Evolutionary conservation across 495 filamentous ascomycete species (phyloP).

Genomic region (Aspergillus olivimuriae): DNA sequence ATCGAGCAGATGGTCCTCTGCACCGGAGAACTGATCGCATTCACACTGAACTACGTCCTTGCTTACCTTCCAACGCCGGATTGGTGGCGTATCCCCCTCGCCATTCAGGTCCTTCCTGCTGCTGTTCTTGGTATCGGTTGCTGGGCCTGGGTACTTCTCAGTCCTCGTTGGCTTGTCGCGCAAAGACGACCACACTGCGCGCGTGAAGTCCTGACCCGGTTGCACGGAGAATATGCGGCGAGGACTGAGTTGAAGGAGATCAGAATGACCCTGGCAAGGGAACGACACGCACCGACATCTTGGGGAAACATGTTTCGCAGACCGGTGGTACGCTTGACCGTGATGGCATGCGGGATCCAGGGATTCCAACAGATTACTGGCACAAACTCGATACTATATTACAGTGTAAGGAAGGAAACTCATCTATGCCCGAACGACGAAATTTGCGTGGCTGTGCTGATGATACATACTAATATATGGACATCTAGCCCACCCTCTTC

Average conservation of each 20-base stretch:
- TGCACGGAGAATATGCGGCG: constrained; percentile 50
- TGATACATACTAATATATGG: neutral
- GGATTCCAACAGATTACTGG: constrained; percentile 36
- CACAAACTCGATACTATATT: constrained; percentile 30
- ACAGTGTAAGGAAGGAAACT: no score
- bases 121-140: constrained; percentile 56
- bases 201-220: constrained; percentile 53
- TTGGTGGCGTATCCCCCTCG: constrained; percentile 60
- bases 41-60: constrained; percentile 65
- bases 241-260: constrained; percentile 75
- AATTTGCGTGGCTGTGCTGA: no score
- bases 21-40: constrained; percentile 70
- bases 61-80: constrained; percentile 45
- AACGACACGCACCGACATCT: constrained; percentile 61
- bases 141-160: constrained; percentile 65
- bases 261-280: constrained; percentile 65
- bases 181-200: constrained; percentile 64
- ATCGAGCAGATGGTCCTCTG: constrained; percentile 66
- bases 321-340: constrained; percentile 22
- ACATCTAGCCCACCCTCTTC: constrained; percentile 13
- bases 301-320: constrained; percentile 60
- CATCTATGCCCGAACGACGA: constrained; percentile 4
- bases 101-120: constrained; percentile 55
- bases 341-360: constrained; percentile 26
- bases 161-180: constrained; percentile 67